Base-by-base conservation (phyloP, 352 stramenopile genomes). In the Phytophthora pluvialis region DNA sequence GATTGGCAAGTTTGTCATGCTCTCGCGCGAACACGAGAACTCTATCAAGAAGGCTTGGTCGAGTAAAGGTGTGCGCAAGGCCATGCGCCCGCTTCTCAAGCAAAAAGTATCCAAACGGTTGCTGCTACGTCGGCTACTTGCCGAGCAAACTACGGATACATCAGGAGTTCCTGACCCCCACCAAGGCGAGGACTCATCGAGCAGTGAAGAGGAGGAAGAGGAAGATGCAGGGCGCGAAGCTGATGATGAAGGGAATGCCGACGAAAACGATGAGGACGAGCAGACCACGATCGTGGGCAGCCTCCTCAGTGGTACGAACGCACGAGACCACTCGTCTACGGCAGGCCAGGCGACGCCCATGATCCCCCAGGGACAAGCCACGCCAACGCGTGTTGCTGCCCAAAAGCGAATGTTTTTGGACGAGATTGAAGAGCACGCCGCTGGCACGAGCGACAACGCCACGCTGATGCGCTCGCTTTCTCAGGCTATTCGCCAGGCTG, bases 1-100 rank as follows among this genome's bases (percentile, higher is more conserved):
- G 42, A 90, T 91, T 44, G 70, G 85, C 62, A 94, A 94, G 58
- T 91, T 92, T 28, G 88, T 96, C 21, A 75, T 93, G 70, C 75
- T 96, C 13, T 94, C 86, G 32, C 82, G 86, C 48, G 86, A 96
- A 64, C 85, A 94, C 52, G 88, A 96, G 58, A 94, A 90, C 51
- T 89, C 86, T 9, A 91, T 91, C 61, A 94, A 96, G 59, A 94
- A 93, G 46, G 88, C 86, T 2, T 96, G 88, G 86, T 93, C 83
- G 9, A 94, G 83, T 63, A 95, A 95, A 63, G 83, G 81, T 46
- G 84, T 95, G 31, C 85, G 86, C 26, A 94, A 94, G 58, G 86
- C 88, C 3, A 96, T 96, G 88, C 82, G 84, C 11, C 86, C 88
- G 29, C 70, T 96, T 28, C 72, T 94, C 48, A 94, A 96, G 59